Percentiles rank a stretch among this genome's conserved stretches.
Conservation (phyloP, 106 monocot species). For the Dioscorea zingiberensis region DNA sequence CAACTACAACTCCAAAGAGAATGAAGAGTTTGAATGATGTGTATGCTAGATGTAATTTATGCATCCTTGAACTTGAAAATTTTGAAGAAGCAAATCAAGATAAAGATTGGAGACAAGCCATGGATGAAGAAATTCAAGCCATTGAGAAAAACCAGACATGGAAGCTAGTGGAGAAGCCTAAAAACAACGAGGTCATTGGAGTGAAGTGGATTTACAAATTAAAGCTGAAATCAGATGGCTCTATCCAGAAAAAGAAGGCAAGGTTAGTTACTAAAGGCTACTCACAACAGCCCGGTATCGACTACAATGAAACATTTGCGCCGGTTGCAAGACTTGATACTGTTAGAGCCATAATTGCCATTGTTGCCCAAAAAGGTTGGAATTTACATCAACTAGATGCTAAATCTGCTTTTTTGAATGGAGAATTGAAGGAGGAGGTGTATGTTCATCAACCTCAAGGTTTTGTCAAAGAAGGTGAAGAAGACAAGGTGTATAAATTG, state of each 20-base stretch:
- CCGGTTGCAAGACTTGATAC: neutral
- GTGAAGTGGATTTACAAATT: constrained; percentile 1
- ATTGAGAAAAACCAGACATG: too few species aligned
- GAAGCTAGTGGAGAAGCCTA: too few species aligned
- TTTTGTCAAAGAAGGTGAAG: neutral
- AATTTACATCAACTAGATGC: neutral
- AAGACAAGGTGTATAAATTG: constrained; percentile 1
- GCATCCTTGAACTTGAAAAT: too few species aligned
- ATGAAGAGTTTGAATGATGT: too few species aligned
- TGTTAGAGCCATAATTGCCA: too few species aligned
- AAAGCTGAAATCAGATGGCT: neutral
- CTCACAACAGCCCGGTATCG: neutral
- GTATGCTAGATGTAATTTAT: too few species aligned
- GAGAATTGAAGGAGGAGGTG: neutral
- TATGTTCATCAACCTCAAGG: neutral
- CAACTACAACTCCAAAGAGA: too few species aligned
- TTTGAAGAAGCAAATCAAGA: too few species aligned
- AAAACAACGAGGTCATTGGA: too few species aligned
- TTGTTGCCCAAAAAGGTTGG: neutral
- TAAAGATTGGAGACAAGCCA: too few species aligned
- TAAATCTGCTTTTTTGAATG: neutral
- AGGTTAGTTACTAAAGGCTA: neutral
- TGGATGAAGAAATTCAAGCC: too few species aligned
- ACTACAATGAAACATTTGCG: neutral
- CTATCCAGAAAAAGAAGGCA: neutral